Percentiles rank a stretch among this genome's conserved stretches.
These are phyloP conservation scores for Microbotryum intermedium DNA, from an alignment of 1,284 basidiomycete genomes.

Conservation along the genomic window DNA sequence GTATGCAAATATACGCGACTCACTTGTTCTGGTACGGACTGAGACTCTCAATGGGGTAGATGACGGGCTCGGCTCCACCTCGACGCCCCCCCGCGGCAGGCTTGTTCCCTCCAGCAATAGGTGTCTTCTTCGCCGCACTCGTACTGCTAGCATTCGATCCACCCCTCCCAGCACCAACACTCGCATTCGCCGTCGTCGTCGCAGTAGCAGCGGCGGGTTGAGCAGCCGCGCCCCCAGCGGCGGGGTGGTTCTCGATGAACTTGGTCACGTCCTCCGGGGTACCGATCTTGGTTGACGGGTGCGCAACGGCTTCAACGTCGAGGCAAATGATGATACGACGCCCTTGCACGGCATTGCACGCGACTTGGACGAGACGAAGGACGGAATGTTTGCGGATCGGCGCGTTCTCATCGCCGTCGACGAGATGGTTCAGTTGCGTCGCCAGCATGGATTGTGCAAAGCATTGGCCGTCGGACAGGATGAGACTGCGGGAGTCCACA, in stretches of 20 bases:
- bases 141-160: slow-evolving; percentile 28
- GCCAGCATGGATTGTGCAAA: slow-evolving; percentile 92
- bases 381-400: slow-evolving; percentile 63
- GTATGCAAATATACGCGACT: slow-evolving; percentile 12
- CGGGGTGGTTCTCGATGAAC: slow-evolving; percentile 40
- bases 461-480: slow-evolving; percentile 60
- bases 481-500: slow-evolving; percentile 37
- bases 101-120: slow-evolving; percentile 20
- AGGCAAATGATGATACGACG: slow-evolving; percentile 75
- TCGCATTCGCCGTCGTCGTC: background rate
- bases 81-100: background rate
- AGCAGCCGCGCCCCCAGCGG: background rate
- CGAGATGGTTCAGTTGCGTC: slow-evolving; percentile 74
- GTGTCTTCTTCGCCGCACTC: slow-evolving; percentile 5
- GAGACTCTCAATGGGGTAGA: slow-evolving; percentile 85
- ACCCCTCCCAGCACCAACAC: background rate
- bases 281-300: slow-evolving; percentile 62
- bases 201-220: background rate
- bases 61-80: slow-evolving; percentile 39
- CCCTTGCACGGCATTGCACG: slow-evolving; percentile 74
- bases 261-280: slow-evolving; percentile 44
- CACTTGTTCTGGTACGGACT: slow-evolving; percentile 93
- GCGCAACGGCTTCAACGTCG: slow-evolving; percentile 46
- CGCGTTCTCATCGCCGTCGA: slow-evolving; percentile 49
- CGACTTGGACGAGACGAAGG: slow-evolving; percentile 64